phyloP scores from a whole-genome alignment of 106 monocot species.

The Dactylorhiza incarnata region DNA sequence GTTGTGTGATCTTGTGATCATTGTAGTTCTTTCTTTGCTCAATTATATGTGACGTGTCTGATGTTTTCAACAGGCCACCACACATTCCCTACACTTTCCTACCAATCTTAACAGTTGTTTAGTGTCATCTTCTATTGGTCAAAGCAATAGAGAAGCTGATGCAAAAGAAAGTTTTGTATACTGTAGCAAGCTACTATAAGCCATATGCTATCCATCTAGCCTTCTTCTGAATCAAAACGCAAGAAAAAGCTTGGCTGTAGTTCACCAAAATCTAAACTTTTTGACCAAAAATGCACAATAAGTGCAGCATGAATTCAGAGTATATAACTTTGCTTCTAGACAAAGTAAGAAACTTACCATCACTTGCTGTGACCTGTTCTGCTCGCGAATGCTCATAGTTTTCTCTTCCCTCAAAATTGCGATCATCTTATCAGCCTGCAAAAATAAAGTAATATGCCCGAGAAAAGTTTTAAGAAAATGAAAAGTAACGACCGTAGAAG shows the following conservation, averaged over 20 bases:
- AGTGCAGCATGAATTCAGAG: neutral
- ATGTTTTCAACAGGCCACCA: too few species aligned
- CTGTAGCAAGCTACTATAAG: too few species aligned
- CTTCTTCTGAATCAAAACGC: neutral
- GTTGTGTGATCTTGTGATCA: too few species aligned
- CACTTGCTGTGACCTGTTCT: slow-evolving; percentile 27
- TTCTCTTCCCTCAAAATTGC: slow-evolving; percentile 31
- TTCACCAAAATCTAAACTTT: neutral
- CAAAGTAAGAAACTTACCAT: slow-evolving; percentile 21
- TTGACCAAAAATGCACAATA: neutral
- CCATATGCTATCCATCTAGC: neutral
- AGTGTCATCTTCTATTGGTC: too few species aligned
- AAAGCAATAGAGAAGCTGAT: too few species aligned
- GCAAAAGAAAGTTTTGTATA: too few species aligned
- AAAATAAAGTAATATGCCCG: neutral
- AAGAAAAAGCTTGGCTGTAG: neutral
- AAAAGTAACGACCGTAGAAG: neutral
- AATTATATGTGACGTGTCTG: too few species aligned
- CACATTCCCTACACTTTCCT: too few species aligned
- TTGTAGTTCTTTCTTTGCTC: too few species aligned
- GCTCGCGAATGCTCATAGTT: slow-evolving; percentile 13
- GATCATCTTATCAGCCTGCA: slow-evolving; percentile 32
- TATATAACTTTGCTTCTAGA: neutral
- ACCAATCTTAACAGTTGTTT: too few species aligned
- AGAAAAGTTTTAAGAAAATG: neutral